These are phyloP conservation scores for Novymonas esmeraldas DNA, from an alignment of 208 protist genomes.

Conservation along the genomic window DNA sequence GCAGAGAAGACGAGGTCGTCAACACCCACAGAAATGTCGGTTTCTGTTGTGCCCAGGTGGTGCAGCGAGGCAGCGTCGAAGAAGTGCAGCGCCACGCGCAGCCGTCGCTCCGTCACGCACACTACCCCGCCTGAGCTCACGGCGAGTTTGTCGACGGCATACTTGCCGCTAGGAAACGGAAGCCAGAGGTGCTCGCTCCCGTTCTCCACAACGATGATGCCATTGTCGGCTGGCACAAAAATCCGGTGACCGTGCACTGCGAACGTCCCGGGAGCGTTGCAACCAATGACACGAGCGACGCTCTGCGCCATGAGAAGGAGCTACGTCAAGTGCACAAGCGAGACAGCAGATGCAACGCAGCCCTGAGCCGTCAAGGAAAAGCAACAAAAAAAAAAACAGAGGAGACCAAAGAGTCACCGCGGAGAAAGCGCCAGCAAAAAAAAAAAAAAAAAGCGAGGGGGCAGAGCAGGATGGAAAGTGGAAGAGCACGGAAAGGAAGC, in stretches of 20 bases:
- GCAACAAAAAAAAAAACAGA: no score
- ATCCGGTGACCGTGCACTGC: constrained; percentile 29
- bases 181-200: constrained; percentile 50
- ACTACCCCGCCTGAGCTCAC: constrained; percentile 37
- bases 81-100: constrained; percentile 58
- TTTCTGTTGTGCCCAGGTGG: constrained; percentile 40
- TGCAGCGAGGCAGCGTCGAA: constrained; percentile 49
- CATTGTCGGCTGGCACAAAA: constrained; percentile 49
- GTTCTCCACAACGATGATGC: constrained; percentile 38
- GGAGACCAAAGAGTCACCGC: neutral
- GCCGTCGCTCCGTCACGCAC: constrained; percentile 58
- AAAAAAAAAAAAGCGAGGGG: neutral
- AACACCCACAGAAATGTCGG: constrained; percentile 52
- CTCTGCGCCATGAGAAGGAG: neutral
- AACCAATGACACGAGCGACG: constrained; percentile 34
- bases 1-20: constrained; percentile 56
- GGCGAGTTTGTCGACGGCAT: constrained; percentile 53
- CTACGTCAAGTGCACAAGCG: no score
- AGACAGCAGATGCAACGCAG: no score
- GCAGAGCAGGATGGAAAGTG: neutral
- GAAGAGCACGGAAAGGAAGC: no score
- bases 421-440: neutral
- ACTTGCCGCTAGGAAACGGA: constrained; percentile 44
- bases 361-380: no score
- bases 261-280: constrained; percentile 34